A percentile compares a stretch with the other conserved stretches of the same genome.
These are phyloP conservation scores for Stachybotrys chartarum DNA, from an alignment of 2,329 filamentous ascomycete genomes.

Conservation along the genomic window DNA sequence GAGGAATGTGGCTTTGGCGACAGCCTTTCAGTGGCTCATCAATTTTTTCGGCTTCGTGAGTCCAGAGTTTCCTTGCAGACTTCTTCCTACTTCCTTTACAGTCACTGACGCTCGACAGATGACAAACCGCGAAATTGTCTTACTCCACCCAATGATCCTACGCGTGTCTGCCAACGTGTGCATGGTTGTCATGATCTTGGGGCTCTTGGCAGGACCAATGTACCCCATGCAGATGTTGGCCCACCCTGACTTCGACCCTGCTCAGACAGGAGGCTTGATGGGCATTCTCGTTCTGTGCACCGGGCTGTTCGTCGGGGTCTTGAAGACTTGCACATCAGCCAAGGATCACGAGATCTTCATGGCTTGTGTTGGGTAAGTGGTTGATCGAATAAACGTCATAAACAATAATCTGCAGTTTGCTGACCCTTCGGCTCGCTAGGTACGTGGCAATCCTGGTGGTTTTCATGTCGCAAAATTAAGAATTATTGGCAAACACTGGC, in stretches of 20 bases:
- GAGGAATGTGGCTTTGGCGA: neutral
- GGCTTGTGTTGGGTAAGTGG: conserved; percentile 3
- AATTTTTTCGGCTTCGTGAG: no score
- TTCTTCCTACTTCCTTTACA: neutral
- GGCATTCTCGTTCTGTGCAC: conserved; percentile 3
- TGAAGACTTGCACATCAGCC: conserved; percentile 4
- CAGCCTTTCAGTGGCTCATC: no score
- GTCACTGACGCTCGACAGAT: neutral
- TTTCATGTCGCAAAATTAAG: conserved; percentile 1
- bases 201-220: conserved; percentile 2
- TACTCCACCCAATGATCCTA: neutral
- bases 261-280: neutral
- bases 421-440: neutral
- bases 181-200: neutral
- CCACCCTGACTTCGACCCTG: neutral
- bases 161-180: neutral
- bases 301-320: conserved; percentile 1
- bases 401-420: no score
- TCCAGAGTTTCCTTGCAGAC: neutral
- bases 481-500: no score
- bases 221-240: conserved; percentile 5
- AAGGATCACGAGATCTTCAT: conserved; percentile 5
- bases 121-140: neutral
- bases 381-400: no score
- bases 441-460: conserved; percentile 7